Base-by-base conservation (phyloP, 306 rosid genomes). In the Vicia faba region DNA sequence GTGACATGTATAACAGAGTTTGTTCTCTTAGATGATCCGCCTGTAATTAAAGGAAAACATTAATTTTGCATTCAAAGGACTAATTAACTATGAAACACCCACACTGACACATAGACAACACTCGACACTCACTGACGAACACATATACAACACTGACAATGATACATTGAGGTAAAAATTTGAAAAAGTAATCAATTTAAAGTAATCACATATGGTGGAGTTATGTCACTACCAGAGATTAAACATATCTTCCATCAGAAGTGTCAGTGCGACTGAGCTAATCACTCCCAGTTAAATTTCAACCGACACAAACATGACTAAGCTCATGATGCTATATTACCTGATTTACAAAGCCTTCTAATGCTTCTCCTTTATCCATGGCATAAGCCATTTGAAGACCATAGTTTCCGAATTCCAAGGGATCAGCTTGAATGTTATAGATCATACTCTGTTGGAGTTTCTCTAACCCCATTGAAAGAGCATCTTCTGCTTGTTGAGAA, bases 401-500 rank as follows among this genome's bases (percentile, higher is more conserved):
- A 16, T 64, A 84, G 71, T 61, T 76, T 61, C 74, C 85, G 46
- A 38, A 65, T 45, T 53, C 67, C 48, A 76, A 54, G 3, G 82
- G 79, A 78, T 84, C 81, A 16, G 68, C 66, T 41, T 84, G 84
- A 43, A 86, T 75, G 82, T 77, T 53, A 12, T 61, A 41, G 23
- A 83, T 77, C 64, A 91, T 74, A 66, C 82, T 78, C 71, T 83
- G 95, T 78, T 86, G 89, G 33, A 91, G 84, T 75, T 86, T 91
- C 4, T 91, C 96, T 77, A 91, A 75, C 61, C 97, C 96, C 67
- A 80, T 88, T 46, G 96, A 71, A 53, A 91, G 91, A n/a, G 96
- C 97, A 44, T 91, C 92, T 67, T 91, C 96, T 0, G 96, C 89
- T 83, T 91, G 93, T 78, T 82, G 93, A 61, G 91, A 88, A 0